Base-by-base conservation (phyloP, 495 filamentous ascomycete genomes). In the Penicillium canariense region DNA sequence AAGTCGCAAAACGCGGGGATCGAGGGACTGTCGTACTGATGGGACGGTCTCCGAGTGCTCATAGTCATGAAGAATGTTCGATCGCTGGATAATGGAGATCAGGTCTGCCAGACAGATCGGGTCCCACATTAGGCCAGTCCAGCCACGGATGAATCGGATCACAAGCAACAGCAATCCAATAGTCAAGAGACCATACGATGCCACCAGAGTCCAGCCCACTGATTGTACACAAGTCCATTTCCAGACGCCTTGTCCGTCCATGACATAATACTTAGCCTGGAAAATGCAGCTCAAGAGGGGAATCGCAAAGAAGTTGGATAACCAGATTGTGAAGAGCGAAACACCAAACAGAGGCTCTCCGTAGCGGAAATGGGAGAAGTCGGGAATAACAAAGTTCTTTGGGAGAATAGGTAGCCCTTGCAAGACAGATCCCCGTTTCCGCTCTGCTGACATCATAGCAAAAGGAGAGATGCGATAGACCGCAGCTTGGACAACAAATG, bases 41-140 rank as follows among this genome's bases (percentile, higher is more conserved):
- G 59, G 70, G 57, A 73, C 80, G 43, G 67, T 81, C 69, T 80
- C 86, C 14, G 73, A 84, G 57, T 72, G 80, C 54, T 77, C 82
- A 74, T 80, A 94, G 56, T 88, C 87, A 31, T 75, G 75, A 28
- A 90, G 72, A 11, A 84, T 83, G 67, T 96, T 96, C 32, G 89
- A 90, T 39, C 88, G 78, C 31, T 90, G 86, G 14, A 95, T 79
- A 9, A 96, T 71, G 4, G 84, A 80, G 40, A 89, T 76, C 23
- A 94, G 68, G 65, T 96, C 91, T 9, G 88, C 91, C 20, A 96
- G 69, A 12, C 84, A 90, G n/a, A 83, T 71, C 2, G 89, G 82
- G 66, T 92, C 90, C 91, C 91, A 96, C 68, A 86, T 83, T 60
- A 96, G 70, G 2, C 91, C 91, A 0, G 90, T 89, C 59, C 69